Evolutionary conservation across 768 basidiomycete species (phyloP).

Genomic region (Rhizopogon vesiculosus): DNA sequence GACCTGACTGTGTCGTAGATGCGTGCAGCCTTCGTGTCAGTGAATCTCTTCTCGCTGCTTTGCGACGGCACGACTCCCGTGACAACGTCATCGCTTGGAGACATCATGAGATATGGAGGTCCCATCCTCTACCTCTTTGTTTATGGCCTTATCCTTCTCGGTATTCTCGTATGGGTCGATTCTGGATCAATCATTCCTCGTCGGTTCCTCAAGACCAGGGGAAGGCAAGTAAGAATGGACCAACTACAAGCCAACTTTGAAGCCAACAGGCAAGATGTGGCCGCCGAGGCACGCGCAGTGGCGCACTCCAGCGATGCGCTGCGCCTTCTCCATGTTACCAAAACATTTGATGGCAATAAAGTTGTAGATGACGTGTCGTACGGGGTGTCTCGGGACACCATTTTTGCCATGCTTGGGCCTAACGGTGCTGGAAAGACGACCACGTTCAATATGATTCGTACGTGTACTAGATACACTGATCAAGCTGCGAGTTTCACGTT

Average conservation of each 20-base stretch:
- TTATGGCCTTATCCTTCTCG: conserved; percentile 54
- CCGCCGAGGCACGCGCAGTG: conserved; percentile 46
- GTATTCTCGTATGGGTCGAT: conserved; percentile 65
- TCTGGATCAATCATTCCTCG: conserved; percentile 56
- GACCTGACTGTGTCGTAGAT: conserved; percentile 32
- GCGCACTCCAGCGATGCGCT: conserved; percentile 50
- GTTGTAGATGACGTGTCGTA: conserved; percentile 76
- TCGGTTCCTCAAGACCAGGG: conserved; percentile 21
- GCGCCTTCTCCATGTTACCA: conserved; percentile 59
- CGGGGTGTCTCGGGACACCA: conserved; percentile 54
- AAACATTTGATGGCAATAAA: conserved; percentile 48
- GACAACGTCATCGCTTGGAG: conserved; percentile 42
- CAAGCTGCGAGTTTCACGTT: not conserved
- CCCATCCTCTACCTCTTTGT: conserved; percentile 71
- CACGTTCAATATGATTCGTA: conserved; percentile 76
- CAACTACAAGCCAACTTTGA: conserved; percentile 10
- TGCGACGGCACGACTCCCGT: conserved; percentile 53
- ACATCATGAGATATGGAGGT: conserved; percentile 61
- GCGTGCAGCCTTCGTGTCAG: conserved; percentile 67
- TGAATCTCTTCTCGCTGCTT: conserved; percentile 72
- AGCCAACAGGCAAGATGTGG: conserved; percentile 44
- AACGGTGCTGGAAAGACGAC: conserved; percentile 86
- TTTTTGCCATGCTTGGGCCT: conserved; percentile 74
- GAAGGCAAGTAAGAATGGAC: conserved; percentile 10
- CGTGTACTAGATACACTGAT: conserved; percentile 17